These are phyloP conservation scores for Leptosphaerulina australis DNA, from an alignment of 2,329 filamentous ascomycete genomes.

Conservation along the genomic window DNA sequence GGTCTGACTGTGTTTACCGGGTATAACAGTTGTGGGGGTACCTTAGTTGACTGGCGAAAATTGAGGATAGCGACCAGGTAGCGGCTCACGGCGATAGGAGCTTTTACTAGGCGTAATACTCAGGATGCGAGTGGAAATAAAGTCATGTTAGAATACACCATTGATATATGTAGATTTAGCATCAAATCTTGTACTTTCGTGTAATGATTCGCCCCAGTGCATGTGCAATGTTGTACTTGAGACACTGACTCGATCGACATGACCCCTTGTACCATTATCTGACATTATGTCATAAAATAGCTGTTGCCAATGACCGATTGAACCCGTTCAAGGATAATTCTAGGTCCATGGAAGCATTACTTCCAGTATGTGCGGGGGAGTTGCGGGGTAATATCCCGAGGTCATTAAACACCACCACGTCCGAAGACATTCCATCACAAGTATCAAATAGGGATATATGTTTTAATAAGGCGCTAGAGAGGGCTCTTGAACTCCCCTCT, in stretches of 20 bases:
- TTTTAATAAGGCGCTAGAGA: too few relatives aligned
- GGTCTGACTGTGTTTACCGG: too few relatives aligned
- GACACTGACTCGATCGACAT: neutral
- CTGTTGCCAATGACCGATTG: neutral
- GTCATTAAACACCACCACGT: neutral
- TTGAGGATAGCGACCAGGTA: too few relatives aligned
- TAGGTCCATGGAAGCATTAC: neutral
- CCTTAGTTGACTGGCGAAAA: too few relatives aligned
- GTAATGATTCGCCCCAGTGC: neutral
- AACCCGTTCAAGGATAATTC: neutral
- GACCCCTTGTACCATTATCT: neutral
- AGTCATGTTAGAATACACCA: too few relatives aligned
- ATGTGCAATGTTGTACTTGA: neutral
- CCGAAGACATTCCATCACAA: too few relatives aligned
- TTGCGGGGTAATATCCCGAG: constrained; percentile 13
- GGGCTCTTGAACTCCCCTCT: too few relatives aligned
- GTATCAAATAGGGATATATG: too few relatives aligned
- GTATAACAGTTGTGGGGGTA: too few relatives aligned
- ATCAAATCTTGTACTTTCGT: neutral
- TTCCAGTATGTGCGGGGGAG: constrained; percentile 1
- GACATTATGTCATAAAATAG: neutral
- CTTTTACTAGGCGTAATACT: too few relatives aligned
- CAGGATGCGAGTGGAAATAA: too few relatives aligned
- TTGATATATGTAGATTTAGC: neutral
- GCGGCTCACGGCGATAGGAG: too few relatives aligned